Conservation (phyloP, 129 eudicot genomes). For the Flaveria robusta region DNA sequence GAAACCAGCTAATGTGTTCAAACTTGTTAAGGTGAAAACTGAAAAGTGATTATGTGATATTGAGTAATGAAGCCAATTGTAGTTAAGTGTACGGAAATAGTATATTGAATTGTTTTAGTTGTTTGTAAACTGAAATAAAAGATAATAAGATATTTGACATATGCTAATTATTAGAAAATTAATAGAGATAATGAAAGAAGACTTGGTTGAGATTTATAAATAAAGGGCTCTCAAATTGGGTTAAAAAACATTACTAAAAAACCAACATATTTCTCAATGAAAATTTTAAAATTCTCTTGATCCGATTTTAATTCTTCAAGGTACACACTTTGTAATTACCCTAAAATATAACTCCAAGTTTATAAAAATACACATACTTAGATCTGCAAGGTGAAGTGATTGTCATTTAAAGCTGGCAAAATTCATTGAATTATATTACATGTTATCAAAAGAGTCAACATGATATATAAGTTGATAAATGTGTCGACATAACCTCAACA, state of each 20-base stretch:
- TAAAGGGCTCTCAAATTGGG: too few species aligned
- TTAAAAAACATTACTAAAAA: too few species aligned
- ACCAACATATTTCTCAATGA: too few species aligned
- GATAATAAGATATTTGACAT: background rate
- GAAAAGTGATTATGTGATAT: background rate
- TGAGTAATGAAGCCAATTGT: background rate
- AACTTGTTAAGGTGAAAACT: background rate
- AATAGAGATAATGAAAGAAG: background rate
- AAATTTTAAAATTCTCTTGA: too few species aligned
- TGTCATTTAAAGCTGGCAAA: background rate
- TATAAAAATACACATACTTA: background rate
- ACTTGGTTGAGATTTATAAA: background rate
- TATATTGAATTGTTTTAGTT: too few species aligned
- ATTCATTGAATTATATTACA: background rate
- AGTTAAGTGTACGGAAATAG: background rate
- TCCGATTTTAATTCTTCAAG: too few species aligned
- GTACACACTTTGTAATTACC: too few species aligned
- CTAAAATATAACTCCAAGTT: too few species aligned
- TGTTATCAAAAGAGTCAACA: background rate
- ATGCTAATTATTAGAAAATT: background rate
- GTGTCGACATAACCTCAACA: too few species aligned
- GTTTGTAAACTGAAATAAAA: too few species aligned
- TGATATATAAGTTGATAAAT: background rate
- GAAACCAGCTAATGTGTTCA: constrained; percentile 9
- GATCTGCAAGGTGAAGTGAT: background rate